Conservation (phyloP, 164 flowering plant genomes). For the Buxus sempervirens region DNA sequence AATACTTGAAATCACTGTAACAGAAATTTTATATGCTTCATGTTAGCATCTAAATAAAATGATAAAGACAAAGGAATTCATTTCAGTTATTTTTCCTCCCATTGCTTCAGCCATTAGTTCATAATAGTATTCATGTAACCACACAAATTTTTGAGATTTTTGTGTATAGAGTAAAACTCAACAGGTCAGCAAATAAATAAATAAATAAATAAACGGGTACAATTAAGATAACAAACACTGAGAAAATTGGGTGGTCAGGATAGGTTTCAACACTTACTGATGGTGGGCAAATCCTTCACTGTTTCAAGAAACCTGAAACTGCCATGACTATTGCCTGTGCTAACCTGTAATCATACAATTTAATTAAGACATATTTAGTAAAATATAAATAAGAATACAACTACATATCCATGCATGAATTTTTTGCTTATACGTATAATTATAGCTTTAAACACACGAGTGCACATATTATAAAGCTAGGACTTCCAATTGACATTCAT, state of each 20-base stretch:
- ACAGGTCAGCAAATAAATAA: no score
- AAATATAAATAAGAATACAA: no score
- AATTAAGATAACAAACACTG: no score
- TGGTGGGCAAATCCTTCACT: slow-evolving; percentile 66
- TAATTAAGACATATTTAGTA: background rate
- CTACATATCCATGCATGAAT: background rate
- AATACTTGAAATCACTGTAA: slow-evolving; percentile 69
- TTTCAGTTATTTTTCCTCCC: background rate
- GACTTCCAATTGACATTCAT: background rate
- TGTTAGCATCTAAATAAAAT: background rate
- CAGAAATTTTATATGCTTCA: background rate
- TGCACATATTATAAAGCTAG: background rate
- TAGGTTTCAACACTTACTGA: slow-evolving; percentile 49
- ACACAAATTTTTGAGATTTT: no score
- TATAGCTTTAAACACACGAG: background rate
- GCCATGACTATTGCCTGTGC: slow-evolving; percentile 31
- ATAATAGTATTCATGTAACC: background rate
- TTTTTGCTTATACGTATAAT: background rate
- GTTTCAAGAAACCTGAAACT: slow-evolving; percentile 64
- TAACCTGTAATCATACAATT: slow-evolving; percentile 39
- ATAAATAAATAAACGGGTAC: no score
- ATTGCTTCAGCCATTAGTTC: background rate
- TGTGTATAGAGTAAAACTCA: no score
- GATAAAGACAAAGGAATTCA: background rate
- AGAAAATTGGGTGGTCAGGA: background rate